Base-by-base conservation (phyloP, 441 rosid species). In the Jatropha podagrica region DNA sequence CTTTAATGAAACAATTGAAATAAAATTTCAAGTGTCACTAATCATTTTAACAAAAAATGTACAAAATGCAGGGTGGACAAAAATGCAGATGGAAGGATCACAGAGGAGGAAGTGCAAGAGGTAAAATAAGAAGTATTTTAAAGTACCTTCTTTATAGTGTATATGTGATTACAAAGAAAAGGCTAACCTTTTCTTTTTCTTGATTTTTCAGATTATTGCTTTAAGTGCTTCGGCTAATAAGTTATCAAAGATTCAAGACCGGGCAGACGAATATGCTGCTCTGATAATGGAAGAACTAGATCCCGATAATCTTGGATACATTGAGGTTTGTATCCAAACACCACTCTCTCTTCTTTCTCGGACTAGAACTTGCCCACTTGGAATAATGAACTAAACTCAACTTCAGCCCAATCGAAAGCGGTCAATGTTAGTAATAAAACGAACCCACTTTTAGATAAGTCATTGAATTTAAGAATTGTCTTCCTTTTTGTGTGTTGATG, bases 221-320 rank as follows among this genome's bases (percentile, higher is more conserved):
- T 59, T 87, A 70, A 93, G 96, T 75, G 96, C 97, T 55, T 86
- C 92, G 49, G 92, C 96, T 9, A 93, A 91, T 73, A 89, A 88
- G 82, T 79, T 91, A 74, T 87, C 91, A 56, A 93, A 85, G 78
- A 90, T 93, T 74, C 92, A 86, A 81, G 88, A 91, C 56, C 65
- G 76, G 32, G 89, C 87, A 17, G 90, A 88, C 76, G 97, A 92
- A 82, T 89, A 91, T 70, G 92, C 91, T 69, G 94, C 96, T 44
- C 78, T 92, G 65, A 92, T 92, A 82, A 87, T 91, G 92, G 97
- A 92, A 87, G 96, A 91, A 59, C 81, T 92, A 3, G 96, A 91
- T 76, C 92, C 88, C 3, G 82, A 86, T 77, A 85, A 85, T 74
- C 85, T 88, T n/a, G 96, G 97, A 69, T 91, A 80, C 76, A 87